phyloP scores from a whole-genome alignment of 1,284 basidiomycete genomes.

The Caloboletus firmus region DNA sequence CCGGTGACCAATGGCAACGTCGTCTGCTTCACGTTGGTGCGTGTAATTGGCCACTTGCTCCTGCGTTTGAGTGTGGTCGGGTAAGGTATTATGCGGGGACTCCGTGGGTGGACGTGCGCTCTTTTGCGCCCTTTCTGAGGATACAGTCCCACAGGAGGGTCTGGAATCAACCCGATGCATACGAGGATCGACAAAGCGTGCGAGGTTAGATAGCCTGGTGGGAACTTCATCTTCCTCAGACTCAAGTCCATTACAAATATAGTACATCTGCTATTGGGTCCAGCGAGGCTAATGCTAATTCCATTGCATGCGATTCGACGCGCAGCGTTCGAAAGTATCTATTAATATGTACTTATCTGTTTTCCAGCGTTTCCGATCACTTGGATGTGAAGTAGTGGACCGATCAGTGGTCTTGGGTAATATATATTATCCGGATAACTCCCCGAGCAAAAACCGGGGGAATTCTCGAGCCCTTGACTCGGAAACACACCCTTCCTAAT shows the following conservation, averaged over 20 bases:
- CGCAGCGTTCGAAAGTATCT: not conserved
- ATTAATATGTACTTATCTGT: constrained; percentile 6
- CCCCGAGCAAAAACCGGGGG: not conserved
- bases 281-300: constrained; percentile 6
- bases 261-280: not conserved
- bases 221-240: not conserved
- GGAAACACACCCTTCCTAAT: not conserved
- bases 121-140: not conserved
- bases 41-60: not conserved
- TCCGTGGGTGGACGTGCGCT: not conserved
- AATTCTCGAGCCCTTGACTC: not conserved
- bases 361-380: not conserved
- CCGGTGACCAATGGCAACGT: not conserved
- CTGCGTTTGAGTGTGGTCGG: not conserved
- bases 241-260: not conserved
- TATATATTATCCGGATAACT: not conserved
- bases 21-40: not conserved
- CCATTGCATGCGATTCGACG: not conserved
- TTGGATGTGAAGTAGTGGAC: not conserved
- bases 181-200: not conserved
- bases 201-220: not conserved
- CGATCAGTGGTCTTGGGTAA: not conserved
- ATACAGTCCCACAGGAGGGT: constrained; percentile 1
- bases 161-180: not conserved
- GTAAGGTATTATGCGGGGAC: not conserved